A percentile compares a stretch with the other conserved stretches of the same genome.
Evolutionary conservation across 306 rosid genomes (phyloP).

Genomic region (Gleditsia sinensis): DNA sequence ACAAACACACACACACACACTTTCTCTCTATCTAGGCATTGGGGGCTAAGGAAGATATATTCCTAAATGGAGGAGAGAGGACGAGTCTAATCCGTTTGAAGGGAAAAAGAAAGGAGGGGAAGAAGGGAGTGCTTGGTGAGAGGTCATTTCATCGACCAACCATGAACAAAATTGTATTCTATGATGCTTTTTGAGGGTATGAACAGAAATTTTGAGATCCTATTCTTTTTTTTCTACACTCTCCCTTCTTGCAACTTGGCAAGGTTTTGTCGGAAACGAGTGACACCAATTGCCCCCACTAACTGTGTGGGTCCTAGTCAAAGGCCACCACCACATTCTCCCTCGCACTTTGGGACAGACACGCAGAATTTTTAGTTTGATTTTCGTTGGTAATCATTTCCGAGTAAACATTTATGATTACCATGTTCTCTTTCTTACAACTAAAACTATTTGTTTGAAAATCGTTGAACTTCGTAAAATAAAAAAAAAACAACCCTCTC

Average conservation of each 20-base stretch:
- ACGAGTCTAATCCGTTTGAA: constrained; percentile 32
- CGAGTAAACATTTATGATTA: too few species aligned
- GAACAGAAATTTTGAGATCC: constrained; percentile 53
- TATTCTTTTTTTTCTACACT: constrained; percentile 32
- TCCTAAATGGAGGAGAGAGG: constrained; percentile 37
- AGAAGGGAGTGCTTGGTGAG: constrained; percentile 54
- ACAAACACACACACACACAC: too few species aligned
- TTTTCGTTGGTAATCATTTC: too few species aligned
- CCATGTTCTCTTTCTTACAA: too few species aligned
- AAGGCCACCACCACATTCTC: constrained; percentile 35
- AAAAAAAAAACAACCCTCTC: too few species aligned
- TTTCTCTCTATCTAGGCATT: constrained; percentile 37
- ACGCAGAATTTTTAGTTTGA: too few species aligned
- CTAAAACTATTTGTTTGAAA: too few species aligned
- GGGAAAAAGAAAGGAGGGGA: constrained; percentile 25
- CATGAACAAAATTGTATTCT: constrained; percentile 54
- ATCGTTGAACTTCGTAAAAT: too few species aligned
- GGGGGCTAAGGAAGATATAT: constrained; percentile 42
- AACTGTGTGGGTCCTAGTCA: constrained; percentile 44
- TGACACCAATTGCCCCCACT: constrained; percentile 67
- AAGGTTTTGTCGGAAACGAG: constrained; percentile 57
- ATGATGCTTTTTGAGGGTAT: constrained; percentile 46
- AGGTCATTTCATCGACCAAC: constrained; percentile 72
- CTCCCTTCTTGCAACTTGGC: constrained; percentile 50
- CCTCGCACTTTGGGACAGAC: constrained; percentile 22